Percentiles rank a stretch among this genome's conserved stretches.
phyloP scores from a whole-genome alignment of 2,329 filamentous ascomycete species.

The Pleurostoma richardsiae region DNA sequence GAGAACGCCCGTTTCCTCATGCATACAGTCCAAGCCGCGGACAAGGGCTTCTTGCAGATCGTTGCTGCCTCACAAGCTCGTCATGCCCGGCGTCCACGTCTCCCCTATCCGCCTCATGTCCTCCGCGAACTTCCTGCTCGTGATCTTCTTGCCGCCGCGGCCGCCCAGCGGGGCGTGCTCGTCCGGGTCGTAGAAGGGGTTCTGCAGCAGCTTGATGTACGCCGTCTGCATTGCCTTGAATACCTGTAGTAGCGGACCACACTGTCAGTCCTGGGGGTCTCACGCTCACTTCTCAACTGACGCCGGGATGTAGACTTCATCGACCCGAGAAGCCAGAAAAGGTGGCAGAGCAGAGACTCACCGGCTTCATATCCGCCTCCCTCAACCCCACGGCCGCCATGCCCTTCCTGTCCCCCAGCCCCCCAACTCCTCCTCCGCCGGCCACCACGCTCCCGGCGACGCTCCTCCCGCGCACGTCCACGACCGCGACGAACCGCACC shows the following conservation, averaged over 20 bases:
- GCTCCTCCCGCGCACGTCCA: conserved; percentile 79
- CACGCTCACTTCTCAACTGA: too few relatives aligned
- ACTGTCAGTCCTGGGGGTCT: too few relatives aligned
- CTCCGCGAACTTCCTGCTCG: conserved; percentile 71
- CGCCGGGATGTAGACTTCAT: too few relatives aligned
- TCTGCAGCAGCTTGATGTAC: conserved; percentile 83
- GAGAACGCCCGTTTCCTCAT: too few relatives aligned
- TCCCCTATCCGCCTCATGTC: conserved; percentile 86
- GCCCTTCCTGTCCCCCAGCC: conserved; percentile 14
- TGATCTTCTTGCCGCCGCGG: conserved; percentile 63
- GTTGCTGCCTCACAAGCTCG: conserved; percentile 40
- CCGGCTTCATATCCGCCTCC: conserved; percentile 83
- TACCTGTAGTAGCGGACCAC: conserved; percentile 25
- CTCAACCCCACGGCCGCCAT: conserved; percentile 55
- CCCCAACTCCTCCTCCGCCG: conserved; percentile 19
- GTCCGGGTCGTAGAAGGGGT: conserved; percentile 91
- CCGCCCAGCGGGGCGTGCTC: conserved; percentile 62
- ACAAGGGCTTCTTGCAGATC: background rate
- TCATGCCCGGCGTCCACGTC: conserved; percentile 71
- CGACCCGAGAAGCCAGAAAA: too few relatives aligned
- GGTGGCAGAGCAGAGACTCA: conserved; percentile 26
- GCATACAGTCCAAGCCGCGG: too few relatives aligned
- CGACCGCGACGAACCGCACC: conserved; percentile 81
- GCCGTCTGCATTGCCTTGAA: conserved; percentile 91
- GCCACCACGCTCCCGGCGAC: conserved; percentile 51